Evolutionary conservation across 306 rosid species (phyloP), one percentile per base, ranked within the genome.

Genomic region (Nissolia schottii): DNA sequence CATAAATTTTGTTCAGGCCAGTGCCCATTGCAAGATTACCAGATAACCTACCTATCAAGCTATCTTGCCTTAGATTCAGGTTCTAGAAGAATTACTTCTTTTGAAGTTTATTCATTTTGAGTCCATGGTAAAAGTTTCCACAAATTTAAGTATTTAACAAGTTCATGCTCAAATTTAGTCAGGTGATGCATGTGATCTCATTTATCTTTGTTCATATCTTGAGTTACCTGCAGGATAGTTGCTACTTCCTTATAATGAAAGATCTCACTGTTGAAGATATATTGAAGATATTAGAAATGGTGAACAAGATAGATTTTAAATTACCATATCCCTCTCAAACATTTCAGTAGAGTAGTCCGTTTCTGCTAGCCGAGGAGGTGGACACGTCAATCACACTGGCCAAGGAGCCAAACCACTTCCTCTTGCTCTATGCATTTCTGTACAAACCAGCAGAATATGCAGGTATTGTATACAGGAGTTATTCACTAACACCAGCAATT

Each of bases 361-460:
- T 59, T 88, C 97, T 63, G 85, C 84, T 40, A 90, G 92, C 41
- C 94, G 91, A 24, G 97, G 97, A 63, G 92, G 92, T 77, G 90
- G 90, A 66, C 84, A 40, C 23, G 85, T 86, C 76, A 90, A 82
- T 74, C 97, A 77, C 37, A 87, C 85, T 20, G 90, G 97, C 92
- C 94, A 90, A 45, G 90, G 94, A 77, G 87, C 89, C 84, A 86
- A 82, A 31, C 87, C 92, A 60, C 97, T 86, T 61, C 97, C 94
- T 73, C 76, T 88, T 54, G 70, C 84, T 70, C 50, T 83, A 23
- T 90, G 87, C 77, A 82, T 81, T 57, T 81, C 94, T 90, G 92
- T 54, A 53, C 18, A 48, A 60, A 79, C 79, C 67, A 72, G 64
- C 41, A 67, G 56, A 76, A 73, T 12, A 22, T 55, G 24, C n/a